Percentiles rank a stretch among this genome's conserved stretches.
phyloP scores from a whole-genome alignment of 75 land plant species.

The Selaginella tamariscina region DNA sequence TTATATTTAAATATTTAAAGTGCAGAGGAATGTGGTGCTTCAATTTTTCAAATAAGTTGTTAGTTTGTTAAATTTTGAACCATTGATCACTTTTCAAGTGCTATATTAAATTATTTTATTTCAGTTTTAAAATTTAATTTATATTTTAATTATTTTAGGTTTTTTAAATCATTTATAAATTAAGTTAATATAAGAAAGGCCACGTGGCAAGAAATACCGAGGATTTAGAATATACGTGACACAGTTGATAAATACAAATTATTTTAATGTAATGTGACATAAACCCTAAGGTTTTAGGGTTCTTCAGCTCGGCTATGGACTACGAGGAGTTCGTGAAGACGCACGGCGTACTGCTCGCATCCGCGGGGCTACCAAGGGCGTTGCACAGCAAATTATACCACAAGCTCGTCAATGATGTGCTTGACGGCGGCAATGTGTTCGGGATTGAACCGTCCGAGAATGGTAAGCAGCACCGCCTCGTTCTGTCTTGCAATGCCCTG shows the following conservation, averaged over 20 bases:
- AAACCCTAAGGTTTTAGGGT: neutral
- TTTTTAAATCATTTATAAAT: neutral
- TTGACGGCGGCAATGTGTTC: slow-evolving; percentile 73
- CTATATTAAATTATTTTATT: no score
- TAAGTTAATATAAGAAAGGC: no score
- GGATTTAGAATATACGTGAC: no score
- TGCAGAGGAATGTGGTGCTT: no score
- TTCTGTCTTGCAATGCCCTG: slow-evolving; percentile 31
- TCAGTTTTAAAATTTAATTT: slow-evolving; percentile 1
- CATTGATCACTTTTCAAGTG: no score
- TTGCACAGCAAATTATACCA: slow-evolving; percentile 47
- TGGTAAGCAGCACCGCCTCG: slow-evolving; percentile 51
- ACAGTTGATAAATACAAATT: no score
- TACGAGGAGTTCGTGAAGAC: slow-evolving; percentile 48
- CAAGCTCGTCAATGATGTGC: slow-evolving; percentile 60
- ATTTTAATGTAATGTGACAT: neutral
- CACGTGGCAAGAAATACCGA: no score
- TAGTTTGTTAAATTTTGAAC: no score
- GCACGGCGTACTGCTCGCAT: slow-evolving; percentile 63
- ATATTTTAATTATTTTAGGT: neutral
- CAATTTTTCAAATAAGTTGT: no score
- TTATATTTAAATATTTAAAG: no score
- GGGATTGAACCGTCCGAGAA: slow-evolving; percentile 53
- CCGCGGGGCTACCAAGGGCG: slow-evolving; percentile 62
- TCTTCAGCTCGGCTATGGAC: neutral